phyloP scores from a whole-genome alignment of 306 rosid species.

The Lotus japonicus region DNA sequence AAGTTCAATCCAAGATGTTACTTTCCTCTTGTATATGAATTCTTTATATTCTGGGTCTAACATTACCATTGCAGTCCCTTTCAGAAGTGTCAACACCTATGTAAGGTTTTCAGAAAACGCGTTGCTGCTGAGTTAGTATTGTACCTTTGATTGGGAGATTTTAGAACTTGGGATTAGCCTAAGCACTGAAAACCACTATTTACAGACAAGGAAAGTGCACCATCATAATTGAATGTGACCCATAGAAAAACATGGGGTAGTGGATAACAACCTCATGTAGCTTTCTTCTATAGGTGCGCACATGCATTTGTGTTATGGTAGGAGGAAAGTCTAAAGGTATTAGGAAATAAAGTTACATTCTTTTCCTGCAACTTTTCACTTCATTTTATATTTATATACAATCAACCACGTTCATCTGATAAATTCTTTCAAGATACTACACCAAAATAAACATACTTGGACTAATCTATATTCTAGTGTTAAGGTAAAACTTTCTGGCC shows the following conservation, averaged over 20 bases:
- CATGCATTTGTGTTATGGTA: conserved; percentile 15
- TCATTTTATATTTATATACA: not conserved
- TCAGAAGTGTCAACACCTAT: not conserved
- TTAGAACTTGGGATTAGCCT: not conserved
- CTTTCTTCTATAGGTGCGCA: conserved; percentile 13
- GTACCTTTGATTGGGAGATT: not conserved
- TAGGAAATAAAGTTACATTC: conserved; percentile 7
- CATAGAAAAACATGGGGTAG: conserved; percentile 20
- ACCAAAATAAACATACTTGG: not conserved
- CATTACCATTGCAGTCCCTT: not conserved
- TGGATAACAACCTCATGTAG: conserved; percentile 14
- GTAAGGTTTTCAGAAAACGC: not conserved
- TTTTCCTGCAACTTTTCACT: not conserved
- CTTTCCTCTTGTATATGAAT: not conserved
- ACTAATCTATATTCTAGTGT: not conserved
- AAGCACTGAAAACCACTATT: conserved; percentile 11
- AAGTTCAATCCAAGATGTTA: not conserved
- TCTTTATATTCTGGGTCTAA: not conserved
- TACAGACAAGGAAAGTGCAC: conserved; percentile 17
- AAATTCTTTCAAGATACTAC: not conserved
- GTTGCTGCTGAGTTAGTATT: conserved; percentile 4
- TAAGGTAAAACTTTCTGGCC: not conserved
- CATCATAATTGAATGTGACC: conserved; percentile 24
- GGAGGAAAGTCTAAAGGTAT: conserved; percentile 6
- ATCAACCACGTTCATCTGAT: not conserved